Evolutionary conservation across 495 filamentous ascomycete species (phyloP), one percentile per base, ranked within the genome.

Genomic region (Podospora pseudoanserina): DNA sequence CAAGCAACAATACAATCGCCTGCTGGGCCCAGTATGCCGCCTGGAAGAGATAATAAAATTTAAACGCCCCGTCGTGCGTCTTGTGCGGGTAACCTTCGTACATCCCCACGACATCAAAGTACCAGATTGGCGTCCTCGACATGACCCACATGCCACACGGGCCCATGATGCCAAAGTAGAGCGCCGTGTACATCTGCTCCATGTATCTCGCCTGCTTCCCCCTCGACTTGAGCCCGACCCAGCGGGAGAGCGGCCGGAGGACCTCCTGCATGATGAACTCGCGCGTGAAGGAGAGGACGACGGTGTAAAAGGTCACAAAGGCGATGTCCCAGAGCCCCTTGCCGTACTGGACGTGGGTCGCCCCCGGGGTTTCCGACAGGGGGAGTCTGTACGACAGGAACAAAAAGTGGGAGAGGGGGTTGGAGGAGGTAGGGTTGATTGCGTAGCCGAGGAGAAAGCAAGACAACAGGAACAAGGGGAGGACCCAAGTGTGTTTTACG

Each of bases 1-100:
- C 91, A 65, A 99, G 82, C 67, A 93, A 69, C 63, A 98, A 83
- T 19, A 99, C 95, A 67, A 99, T 91, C 20, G 89, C 91, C 82
- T 99, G 95, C 83, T 98, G 96, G 5, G 90, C 86, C 95, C 95
- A 99, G 82, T 97, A 99, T 66, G 91, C 90, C 44, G 93, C 96
- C 81, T 99, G 91, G 72, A 99, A 89, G 61, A 99, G 82, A 73
- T 99, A 99, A 77, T 97, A 99, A 26, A 93, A 91, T 85, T 99
- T 99, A 87, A 98, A 97, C n/a, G 85, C 65, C 54, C 80, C 90
- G 61, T 91, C 91, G 74, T 96, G 94, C 60, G 90, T 90, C 69
- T 86, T 85, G 79, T 99, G 95, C 19, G 95, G 95, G 81, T 92
- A 98, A 9, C 82, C 83, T 78, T 96, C 93, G 75, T 94, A 99